phyloP scores from a whole-genome alignment of 257 asterid genomes.

The Fraxinus cuspidata region DNA sequence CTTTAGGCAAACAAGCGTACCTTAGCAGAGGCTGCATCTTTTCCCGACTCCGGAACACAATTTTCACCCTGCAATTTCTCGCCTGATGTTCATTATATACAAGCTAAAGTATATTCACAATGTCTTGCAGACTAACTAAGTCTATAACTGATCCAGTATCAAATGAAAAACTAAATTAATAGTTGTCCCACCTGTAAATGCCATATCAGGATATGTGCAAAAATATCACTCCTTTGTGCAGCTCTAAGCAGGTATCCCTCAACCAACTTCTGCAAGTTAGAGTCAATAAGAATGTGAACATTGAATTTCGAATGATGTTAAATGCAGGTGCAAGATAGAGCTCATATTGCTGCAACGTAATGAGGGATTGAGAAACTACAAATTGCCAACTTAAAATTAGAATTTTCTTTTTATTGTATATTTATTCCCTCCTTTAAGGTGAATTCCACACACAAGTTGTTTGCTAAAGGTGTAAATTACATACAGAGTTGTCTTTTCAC shows the following conservation, averaged over 20 bases:
- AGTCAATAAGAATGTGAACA: conserved; percentile 24
- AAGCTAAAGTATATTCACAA: conserved; percentile 28
- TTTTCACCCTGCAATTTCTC: conserved; percentile 75
- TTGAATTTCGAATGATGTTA: conserved; percentile 8
- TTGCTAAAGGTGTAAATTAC: conserved; percentile 13
- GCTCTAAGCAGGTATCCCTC: conserved; percentile 99
- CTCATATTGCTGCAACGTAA: not conserved
- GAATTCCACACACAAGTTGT: conserved; percentile 17
- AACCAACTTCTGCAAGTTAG: conserved; percentile 75
- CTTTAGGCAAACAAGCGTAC: conserved; percentile 40
- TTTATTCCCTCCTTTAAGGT: not conserved
- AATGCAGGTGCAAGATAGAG: conserved; percentile 26
- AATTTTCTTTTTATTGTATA: conserved; percentile 4
- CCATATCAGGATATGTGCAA: conserved; percentile 98
- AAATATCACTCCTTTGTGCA: conserved; percentile 91
- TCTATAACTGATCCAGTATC: not conserved
- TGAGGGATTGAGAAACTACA: conserved; percentile 10
- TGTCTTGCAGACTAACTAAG: conserved; percentile 14
- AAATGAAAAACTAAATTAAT: not conserved
- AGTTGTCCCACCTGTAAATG: conserved; percentile 72
- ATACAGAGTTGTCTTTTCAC: not conserved
- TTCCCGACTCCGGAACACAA: conserved; percentile 67
- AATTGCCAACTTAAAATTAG: not conserved
- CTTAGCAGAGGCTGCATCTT: conserved; percentile 67
- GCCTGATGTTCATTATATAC: conserved; percentile 23